Percentiles rank a stretch among this genome's conserved stretches.
Evolutionary conservation across 768 basidiomycete genomes (phyloP).

Genomic region (Boletus vermiculosoides): DNA sequence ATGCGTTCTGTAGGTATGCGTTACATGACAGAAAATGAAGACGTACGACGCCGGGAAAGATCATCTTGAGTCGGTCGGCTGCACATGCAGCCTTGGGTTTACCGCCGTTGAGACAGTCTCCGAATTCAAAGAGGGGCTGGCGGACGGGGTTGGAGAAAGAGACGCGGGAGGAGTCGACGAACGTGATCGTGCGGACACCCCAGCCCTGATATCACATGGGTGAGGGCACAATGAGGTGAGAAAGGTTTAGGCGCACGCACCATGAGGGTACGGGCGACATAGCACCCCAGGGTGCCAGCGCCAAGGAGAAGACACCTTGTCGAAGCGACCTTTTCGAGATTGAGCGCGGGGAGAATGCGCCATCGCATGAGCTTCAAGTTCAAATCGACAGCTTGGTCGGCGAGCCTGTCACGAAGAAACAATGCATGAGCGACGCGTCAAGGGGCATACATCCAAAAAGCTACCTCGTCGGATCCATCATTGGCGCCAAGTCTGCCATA

Average conservation of each 20-base stretch:
- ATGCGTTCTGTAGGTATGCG: neutral
- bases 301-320: conserved; percentile 87
- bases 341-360: conserved; percentile 87
- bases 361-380: conserved; percentile 98
- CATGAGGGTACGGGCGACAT: conserved; percentile 91
- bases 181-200: conserved; percentile 92
- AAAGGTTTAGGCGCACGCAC: too few species aligned
- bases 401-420: conserved; percentile 52
- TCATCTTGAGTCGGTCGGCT: conserved; percentile 77
- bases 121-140: conserved; percentile 94
- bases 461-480: conserved; percentile 91
- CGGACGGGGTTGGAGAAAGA: conserved; percentile 98
- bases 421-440: neutral
- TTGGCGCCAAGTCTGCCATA: conserved; percentile 86
- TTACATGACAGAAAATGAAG: too few species aligned
- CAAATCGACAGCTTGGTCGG: conserved; percentile 95
- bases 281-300: conserved; percentile 95
- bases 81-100: conserved; percentile 93
- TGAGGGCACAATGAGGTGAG: too few species aligned
- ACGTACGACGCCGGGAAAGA: conserved; percentile 91
- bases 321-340: conserved; percentile 81
- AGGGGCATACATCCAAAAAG: too few species aligned
- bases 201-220: conserved; percentile 62
- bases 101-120: conserved; percentile 89
- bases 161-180: conserved; percentile 88